Evolutionary conservation across 495 filamentous ascomycete species (phyloP), one percentile per base, ranked within the genome.

Genomic region (Annulohypoxylon stygium): DNA sequence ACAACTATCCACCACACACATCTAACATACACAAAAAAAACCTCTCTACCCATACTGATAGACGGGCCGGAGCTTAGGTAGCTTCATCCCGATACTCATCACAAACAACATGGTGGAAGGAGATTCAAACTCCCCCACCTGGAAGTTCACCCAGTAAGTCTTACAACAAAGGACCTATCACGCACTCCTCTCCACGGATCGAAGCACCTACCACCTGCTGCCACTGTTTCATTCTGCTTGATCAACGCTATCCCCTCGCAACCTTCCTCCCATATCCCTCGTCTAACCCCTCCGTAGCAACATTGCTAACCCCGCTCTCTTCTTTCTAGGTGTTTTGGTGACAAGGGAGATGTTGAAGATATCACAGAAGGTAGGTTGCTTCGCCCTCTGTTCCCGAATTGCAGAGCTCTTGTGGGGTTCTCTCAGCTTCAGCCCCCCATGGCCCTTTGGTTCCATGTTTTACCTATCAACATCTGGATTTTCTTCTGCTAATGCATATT

Each of bases 71-170:
- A 70, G 71, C 71, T 70, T 67, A 67, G 58, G 62, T 75, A 78
- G 76, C 76, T 76, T 74, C 75, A 73, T 61, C 71, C 74, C 75
- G 60, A 67, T 64, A 68, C 63, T 74, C 76, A 77, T 74, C 78
- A 75, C 73, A 78, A 95, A 91, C 85, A 99, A 91, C 85, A 99
- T 99, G 96, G 95, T 96, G 85, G 96, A 97, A 87, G 93, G 91
- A 85, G 96, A 98, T 85, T 87, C 91, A 83, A 91, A 88, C 83
- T 88, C 93, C 81, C 95, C 96, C 77, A 98, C 95, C 82, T 98
- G 96, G 96, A 98, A 98, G 88, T 99, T 99, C 86, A 99, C 96
- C 83, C 96, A 99, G 96, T 99, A 89, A 88, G 97, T 94, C 66
- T 43, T 58, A 74, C 65, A 66, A 74, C 67, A 66, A 58, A 78